A percentile compares a stretch with the other conserved stretches of the same genome.
These are phyloP conservation scores for Yamadazyma conglobata DNA, from an alignment of 1,139 yeast species.

Conservation along the genomic window DNA sequence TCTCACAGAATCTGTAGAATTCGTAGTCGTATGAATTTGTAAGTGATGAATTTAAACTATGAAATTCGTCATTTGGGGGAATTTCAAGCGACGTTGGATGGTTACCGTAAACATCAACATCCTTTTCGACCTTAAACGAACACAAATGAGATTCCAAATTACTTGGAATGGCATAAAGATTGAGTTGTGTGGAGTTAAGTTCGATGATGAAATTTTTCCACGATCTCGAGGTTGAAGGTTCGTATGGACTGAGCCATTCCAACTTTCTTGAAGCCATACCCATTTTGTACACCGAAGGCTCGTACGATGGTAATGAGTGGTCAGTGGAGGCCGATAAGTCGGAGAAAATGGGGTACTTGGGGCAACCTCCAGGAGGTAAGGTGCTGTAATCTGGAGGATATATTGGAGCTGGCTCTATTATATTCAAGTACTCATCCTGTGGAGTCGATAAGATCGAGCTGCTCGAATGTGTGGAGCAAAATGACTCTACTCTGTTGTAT, in stretches of 20 bases:
- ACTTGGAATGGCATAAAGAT: constrained; percentile 49
- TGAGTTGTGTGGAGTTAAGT: constrained; percentile 70
- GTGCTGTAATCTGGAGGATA: constrained; percentile 46
- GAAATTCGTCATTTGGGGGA: constrained; percentile 5
- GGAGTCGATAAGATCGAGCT: constrained; percentile 5
- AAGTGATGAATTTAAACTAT: constrained; percentile 21
- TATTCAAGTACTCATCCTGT: constrained; percentile 26
- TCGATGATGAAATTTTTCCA: constrained; percentile 67
- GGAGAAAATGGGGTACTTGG: constrained; percentile 42
- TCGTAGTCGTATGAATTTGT: constrained; percentile 38
- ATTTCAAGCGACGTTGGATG: constrained; percentile 4
- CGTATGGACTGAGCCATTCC: constrained; percentile 69
- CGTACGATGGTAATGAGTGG: constrained; percentile 48
- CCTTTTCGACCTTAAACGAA: constrained; percentile 14
- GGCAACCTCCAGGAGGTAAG: constrained; percentile 50
- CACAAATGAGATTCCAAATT: constrained; percentile 29
- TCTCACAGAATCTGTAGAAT: constrained; percentile 31
- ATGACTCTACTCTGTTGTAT: not conserved
- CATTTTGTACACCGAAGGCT: constrained; percentile 56
- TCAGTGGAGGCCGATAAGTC: constrained; percentile 16
- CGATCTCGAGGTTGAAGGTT: constrained; percentile 54
- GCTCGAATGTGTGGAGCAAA: not conserved
- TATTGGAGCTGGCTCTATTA: constrained; percentile 50
- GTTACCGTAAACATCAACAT: constrained; percentile 6
- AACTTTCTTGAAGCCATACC: constrained; percentile 52